These are phyloP conservation scores for Clitoria ternatea DNA, from an alignment of 306 rosid genomes.

Conservation along the genomic window DNA sequence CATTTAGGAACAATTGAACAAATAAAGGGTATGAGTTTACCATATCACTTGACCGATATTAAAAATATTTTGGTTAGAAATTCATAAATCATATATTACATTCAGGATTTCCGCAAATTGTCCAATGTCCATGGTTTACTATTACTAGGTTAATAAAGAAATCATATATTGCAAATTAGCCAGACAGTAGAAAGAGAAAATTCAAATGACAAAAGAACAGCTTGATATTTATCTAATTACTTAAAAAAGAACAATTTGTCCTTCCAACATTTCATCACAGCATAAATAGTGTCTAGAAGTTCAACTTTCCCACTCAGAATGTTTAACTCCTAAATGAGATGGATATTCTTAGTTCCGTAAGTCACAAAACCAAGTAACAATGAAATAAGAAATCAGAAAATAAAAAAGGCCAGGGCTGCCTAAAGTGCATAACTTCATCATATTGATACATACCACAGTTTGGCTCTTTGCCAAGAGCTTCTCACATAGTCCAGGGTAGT, in stretches of 20 bases:
- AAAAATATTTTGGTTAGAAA: neutral
- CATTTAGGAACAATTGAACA: neutral
- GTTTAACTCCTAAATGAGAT: neutral
- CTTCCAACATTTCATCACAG: neutral
- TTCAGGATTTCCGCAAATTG: neutral
- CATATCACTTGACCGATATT: neutral
- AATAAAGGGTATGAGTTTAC: neutral
- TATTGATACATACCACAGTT: slow-evolving; percentile 74
- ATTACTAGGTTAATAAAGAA: neutral
- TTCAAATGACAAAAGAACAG: neutral
- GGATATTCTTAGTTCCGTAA: neutral
- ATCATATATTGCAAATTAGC: neutral
- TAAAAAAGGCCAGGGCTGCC: neutral
- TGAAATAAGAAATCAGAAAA: slow-evolving; percentile 4
- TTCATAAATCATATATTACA: neutral
- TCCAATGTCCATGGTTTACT: neutral
- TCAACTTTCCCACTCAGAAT: neutral
- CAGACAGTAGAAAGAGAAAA: neutral
- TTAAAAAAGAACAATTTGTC: neutral
- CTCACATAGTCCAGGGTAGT: slow-evolving; percentile 83
- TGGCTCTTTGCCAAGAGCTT: slow-evolving; percentile 86
- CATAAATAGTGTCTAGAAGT: neutral
- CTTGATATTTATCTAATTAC: neutral
- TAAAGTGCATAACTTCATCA: slow-evolving; percentile 11
- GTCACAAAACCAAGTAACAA: neutral